Base-by-base conservation (phyloP, 495 filamentous ascomycete species). In the Amniculicola lignicola region DNA sequence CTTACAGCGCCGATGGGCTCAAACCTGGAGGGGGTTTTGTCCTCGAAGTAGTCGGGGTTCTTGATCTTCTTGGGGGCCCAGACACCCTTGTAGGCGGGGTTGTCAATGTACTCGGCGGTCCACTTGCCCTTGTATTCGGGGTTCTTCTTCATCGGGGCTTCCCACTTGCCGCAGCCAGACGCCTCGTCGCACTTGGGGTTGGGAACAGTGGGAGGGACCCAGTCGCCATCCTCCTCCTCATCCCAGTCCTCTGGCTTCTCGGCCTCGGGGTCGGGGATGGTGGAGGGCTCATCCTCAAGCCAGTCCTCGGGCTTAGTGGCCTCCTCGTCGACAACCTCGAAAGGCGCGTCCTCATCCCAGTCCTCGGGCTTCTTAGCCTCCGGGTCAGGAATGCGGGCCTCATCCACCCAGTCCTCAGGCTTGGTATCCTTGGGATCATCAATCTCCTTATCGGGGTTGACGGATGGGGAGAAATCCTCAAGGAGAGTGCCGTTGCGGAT, bases 181-280 rank as follows among this genome's bases (percentile, higher is more conserved):
- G 77, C 87, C 43, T 96, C 91, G 56, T 84, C 82, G 68, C 94
- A 97, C 83, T 95, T 95, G 71, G 93, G 88, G 83, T 97, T 97
- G 68, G 88, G 80, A 36, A 96, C 83, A 53, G 83, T 89, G n/a
- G 94, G 94, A 25, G 93, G 77, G 63, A 96, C 74, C 90, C 91
- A 99, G 76, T 99, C 94, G 68, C 94, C 94, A 77, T 99, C 94
- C 75, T 99, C 94, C 79, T 97, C 94, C 54, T 97, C 93, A 77
- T 97, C 93, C 94, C 94, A 99, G 67, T 97, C 93, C 76, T 96
- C 94, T 56, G 94, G 94, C 83, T 96, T 99, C 79, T 90, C 82
- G 31, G 94, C 90, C 77, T 96, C 92, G 39, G 94, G 94, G 78
- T 99, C 94, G 46, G 92, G 83, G 54, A 97, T 79, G 68, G 80